phyloP scores from a whole-genome alignment of 768 basidiomycete genomes.

The Termitomyces sp. region DNA sequence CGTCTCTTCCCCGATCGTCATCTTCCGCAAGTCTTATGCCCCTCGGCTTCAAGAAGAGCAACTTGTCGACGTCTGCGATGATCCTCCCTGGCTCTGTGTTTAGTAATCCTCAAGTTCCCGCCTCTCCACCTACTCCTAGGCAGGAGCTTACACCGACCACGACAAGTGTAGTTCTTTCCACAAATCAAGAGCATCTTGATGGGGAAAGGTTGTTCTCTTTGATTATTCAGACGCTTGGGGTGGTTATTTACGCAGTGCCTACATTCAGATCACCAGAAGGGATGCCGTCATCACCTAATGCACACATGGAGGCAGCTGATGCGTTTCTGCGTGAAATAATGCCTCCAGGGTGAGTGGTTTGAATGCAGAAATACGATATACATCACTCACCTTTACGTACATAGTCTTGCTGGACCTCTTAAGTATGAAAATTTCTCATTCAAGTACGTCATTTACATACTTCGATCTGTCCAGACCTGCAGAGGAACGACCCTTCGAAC shows the following conservation, averaged over 20 bases:
- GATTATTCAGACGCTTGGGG: not conserved
- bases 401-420: constrained; percentile 29
- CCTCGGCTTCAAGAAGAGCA: constrained; percentile 41
- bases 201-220: not conserved
- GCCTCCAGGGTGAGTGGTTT: constrained; percentile 12
- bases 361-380: not conserved
- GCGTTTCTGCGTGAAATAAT: constrained; percentile 14
- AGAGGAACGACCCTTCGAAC: constrained; percentile 17
- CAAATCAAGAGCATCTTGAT: not conserved
- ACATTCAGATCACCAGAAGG: not conserved
- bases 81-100: not conserved
- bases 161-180: not conserved
- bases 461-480: constrained; percentile 14
- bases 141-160: not conserved
- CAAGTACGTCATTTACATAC: not conserved
- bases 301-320: constrained; percentile 5
- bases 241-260: not conserved
- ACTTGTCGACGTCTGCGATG: constrained; percentile 10
- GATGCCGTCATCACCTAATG: not conserved
- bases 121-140: not conserved
- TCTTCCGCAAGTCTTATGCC: constrained; percentile 13
- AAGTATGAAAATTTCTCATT: constrained; percentile 15
- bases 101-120: constrained; percentile 1
- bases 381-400: not conserved
- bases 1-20: not conserved